Base-by-base conservation (phyloP, 345 rosid species). In the Lepidium africanum region DNA sequence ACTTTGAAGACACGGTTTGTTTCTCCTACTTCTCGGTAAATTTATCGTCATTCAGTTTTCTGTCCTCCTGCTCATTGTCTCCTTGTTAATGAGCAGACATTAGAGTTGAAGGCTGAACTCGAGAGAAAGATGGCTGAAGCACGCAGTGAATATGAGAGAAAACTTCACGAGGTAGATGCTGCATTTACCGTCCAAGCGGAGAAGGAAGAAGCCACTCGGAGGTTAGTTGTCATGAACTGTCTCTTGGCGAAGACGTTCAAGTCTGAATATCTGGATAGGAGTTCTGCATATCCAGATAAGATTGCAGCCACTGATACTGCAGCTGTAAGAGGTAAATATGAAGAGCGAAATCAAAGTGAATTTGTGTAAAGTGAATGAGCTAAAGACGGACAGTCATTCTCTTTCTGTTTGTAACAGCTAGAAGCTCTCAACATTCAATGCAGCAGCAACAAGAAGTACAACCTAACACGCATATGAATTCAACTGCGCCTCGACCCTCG, bases 51-150 rank as follows among this genome's bases (percentile, higher is more conserved):
- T 64, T 56, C 27, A 10, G 19, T 7, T 58, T 16, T 12, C 5
- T 5, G 21, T 63, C 35, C 11, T 64, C 43, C 17, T 51, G 41
- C 62, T 67, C 41, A 67, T 16, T 66, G 67, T 43, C 40, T 58
- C 3, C n/a, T 59, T 43, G 27, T 60, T 37, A 17, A 43, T 53
- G 13, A 59, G 50, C 51, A 74, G 77, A 60, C 11, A 21, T 67
- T 19, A 25, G 43, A 19, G 15, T 21, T 74, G 63, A 52, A 9
- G 32, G 68, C 69, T 60, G 77, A 67, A 39, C 51, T 52, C 0
- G 50, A 53, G 3, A 60, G 14, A 57, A 45, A 60, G 73, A 67
- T 59, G 73, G 58, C 50, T 60, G 73, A 74, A 60, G 32, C 10
- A 53, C 57, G 42, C 4, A 36, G 68, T 15, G 40, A 74, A 38